Evolutionary conservation across 2,329 filamentous ascomycete genomes (phyloP), one percentile per base, ranked within the genome.

Genomic region (Blastomyces silverae): DNA sequence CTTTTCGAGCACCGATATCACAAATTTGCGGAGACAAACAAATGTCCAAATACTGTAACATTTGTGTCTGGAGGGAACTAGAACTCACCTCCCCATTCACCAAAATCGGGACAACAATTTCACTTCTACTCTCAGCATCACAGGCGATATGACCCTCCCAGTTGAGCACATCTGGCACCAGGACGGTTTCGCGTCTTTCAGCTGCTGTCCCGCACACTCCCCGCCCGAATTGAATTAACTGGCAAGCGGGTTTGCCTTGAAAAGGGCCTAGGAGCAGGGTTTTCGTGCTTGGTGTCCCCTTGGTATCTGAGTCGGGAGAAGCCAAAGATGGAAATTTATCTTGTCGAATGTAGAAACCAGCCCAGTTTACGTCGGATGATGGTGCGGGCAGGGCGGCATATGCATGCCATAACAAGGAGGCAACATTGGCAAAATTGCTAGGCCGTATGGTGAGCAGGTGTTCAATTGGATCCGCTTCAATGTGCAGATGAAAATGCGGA

Each of bases 81-180:
- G 28, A 46, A 73, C 76, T 69, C 64, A 78, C 77, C 74, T 79
- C 77, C 44, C 72, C 75, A 22, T 67, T 67, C n/a, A 71, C 68
- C 61, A 79, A 56, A 70, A 82, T 76, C 46, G 80, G 80, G 56
- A 82, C 79, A 17, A 82, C 80, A 70, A 82, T 79, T 71, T 82
- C 80, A 73, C 80, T 82, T 66, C 73, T 73, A 66, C 76, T 81
- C 48, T 79, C 78, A 13, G 76, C 77, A 69, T 82, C 80, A 68
- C 80, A 82, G 13, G 80, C 79, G 72, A 82, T 82, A 71, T 82
- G 80, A 2, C 80, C 79, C 13, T 79, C 77, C 67, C 80, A 81
- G 7, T 71, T 65, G 50, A 73, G 59, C 59, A 81, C 79, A 65
- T 82, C 79, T 0, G 72, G 69, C n/a, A 82, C 79, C 13, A 80